Conservation (phyloP, 2,329 filamentous ascomycete species). For the Sclerotinia spermophila region DNA sequence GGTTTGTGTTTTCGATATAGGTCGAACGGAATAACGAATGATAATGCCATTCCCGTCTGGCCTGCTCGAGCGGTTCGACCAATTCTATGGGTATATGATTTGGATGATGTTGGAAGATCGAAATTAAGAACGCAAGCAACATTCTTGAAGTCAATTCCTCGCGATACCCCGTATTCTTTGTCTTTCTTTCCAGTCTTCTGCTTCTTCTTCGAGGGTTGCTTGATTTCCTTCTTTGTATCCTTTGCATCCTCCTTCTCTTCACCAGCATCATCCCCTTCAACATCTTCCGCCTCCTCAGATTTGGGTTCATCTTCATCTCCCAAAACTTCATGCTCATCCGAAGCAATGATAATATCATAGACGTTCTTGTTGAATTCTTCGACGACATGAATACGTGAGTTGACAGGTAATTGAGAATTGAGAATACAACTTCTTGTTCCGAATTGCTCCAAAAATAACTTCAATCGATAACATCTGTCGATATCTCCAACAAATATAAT, state of each 20-base stretch:
- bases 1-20: conserved; percentile 86
- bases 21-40: conserved; percentile 81
- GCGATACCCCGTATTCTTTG: conserved; percentile 90
- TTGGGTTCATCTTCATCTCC: conserved; percentile 52
- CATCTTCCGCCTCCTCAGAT: conserved; percentile 27
- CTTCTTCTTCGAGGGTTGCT: conserved; percentile 56
- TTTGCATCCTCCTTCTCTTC: conserved; percentile 40
- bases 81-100: conserved; percentile 95
- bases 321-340: conserved; percentile 83
- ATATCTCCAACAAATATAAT: conserved; percentile 83
- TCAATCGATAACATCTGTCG: conserved; percentile 85
- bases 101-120: conserved; percentile 81
- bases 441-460: conserved; percentile 95
- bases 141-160: conserved; percentile 95
- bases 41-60: conserved; percentile 90
- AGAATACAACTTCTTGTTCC: conserved; percentile 89
- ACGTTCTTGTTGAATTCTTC: conserved; percentile 96
- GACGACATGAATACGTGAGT: conserved; percentile 88
- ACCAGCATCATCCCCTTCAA: neutral
- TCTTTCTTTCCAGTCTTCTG: conserved; percentile 63
- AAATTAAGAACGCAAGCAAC: conserved; percentile 96
- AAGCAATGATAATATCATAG: conserved; percentile 97
- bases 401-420: conserved; percentile 91
- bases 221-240: conserved; percentile 33
- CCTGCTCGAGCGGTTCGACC: conserved; percentile 89